Evolutionary conservation across 225 moss, liverwort and hornwort genomes (phyloP), one percentile per base, ranked within the genome.

Genomic region (Sphagnum contortum): DNA sequence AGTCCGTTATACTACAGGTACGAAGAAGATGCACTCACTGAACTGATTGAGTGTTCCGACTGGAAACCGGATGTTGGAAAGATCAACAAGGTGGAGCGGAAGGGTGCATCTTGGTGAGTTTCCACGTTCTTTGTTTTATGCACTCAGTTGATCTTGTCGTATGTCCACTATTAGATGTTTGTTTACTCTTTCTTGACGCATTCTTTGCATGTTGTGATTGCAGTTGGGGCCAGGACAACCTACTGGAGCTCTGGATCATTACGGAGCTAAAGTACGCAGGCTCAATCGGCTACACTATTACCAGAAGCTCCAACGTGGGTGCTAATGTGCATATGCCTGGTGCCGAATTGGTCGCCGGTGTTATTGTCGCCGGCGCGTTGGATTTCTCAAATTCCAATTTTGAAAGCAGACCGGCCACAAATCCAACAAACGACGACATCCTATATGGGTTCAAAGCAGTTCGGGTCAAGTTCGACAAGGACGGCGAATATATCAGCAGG

Each of bases 361-460:
- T 75, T 65, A 63, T 55, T 67, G 66, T 48, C 44, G 62, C 67
- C 71, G 75, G 14, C 67, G 62, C 57, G 12, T 51, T 46, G 57
- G 4, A 65, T 8, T 67, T 50, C 51, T 47, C 47, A 59, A 61
- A 63, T 47, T 75, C 74, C 64, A 45, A 47, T 2, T 14, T 64
- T 45, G 49, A 49, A 4, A 64, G 63, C 63, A 64, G 63, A 64
- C 0, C 52, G 4, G 69, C 12, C 47, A 1, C 0, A 50, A 66
- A 54, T 50, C 48, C 69, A 65, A n/a, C 74, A 2, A 65, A 74
- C 47, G n/a, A 60, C 8, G 48, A 70, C 49, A 3, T 8, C 45
- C 69, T 75, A n/a, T 71, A 71, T 55, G 75, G 75, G n/a, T 67
- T 75, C 45, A 75, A 75, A 47, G 75, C 75, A 29, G 46, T 75